phyloP scores from a whole-genome alignment of 1,139 yeast species.

The Yarrowia galli region DNA sequence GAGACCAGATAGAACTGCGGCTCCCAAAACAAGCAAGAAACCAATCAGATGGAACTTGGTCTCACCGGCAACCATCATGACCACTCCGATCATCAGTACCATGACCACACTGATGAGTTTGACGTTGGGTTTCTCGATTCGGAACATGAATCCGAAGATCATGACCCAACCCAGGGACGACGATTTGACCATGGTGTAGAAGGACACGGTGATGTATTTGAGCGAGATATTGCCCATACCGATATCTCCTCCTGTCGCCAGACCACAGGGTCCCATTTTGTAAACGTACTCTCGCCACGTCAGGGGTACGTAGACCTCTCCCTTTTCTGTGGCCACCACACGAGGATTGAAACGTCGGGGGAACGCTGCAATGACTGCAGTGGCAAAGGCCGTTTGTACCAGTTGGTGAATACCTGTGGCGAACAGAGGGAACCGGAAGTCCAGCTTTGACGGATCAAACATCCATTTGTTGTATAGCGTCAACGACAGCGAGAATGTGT shows the following conservation, averaged over 20 bases:
- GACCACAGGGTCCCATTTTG: constrained; percentile 80
- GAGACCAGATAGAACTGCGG: constrained; percentile 84
- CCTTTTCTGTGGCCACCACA: constrained; percentile 16
- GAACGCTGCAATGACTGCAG: constrained; percentile 33
- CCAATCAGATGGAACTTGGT: constrained; percentile 60
- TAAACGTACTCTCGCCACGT: constrained; percentile 46
- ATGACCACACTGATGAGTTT: constrained; percentile 70
- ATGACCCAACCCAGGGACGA: constrained; percentile 86
- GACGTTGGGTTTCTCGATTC: constrained; percentile 74
- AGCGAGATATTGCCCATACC: constrained; percentile 90
- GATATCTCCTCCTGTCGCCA: constrained; percentile 91
- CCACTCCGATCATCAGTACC: constrained; percentile 82
- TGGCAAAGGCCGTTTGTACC: constrained; percentile 55
- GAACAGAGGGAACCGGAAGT: constrained; percentile 81
- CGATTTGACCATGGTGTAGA: constrained; percentile 93
- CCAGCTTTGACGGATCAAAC: constrained; percentile 76
- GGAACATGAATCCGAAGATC: constrained; percentile 80
- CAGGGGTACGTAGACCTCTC: constrained; percentile 38
- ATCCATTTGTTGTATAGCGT: constrained; percentile 97
- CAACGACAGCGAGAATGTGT: constrained; percentile 65
- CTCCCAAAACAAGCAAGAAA: constrained; percentile 71
- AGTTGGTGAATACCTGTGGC: constrained; percentile 87
- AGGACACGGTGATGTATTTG: constrained; percentile 75
- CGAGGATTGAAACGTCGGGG: constrained; percentile 38
- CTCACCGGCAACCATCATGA: constrained; percentile 76